Conservation (phyloP, 495 filamentous ascomycete genomes). For the Lentithecium fluviatile region DNA sequence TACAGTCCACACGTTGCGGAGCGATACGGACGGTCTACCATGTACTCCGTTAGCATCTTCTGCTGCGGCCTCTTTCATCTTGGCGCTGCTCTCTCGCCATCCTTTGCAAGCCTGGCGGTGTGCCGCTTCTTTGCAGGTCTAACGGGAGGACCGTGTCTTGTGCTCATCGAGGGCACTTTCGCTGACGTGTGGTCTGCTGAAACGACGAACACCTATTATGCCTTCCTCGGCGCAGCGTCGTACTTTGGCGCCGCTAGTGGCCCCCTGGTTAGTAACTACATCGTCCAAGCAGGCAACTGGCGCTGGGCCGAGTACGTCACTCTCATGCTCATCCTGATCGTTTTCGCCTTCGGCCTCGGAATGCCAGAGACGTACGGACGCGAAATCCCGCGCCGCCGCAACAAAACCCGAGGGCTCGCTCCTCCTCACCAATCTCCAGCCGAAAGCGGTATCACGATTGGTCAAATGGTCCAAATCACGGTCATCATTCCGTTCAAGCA, state of each 20-base stretch:
- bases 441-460: conserved; percentile 35
- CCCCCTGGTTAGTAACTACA: conserved; percentile 44
- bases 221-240: conserved; percentile 41
- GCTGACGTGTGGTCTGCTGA: conserved; percentile 47
- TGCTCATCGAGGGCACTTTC: conserved; percentile 50
- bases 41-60: conserved; percentile 42
- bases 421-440: conserved; percentile 23
- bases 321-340: conserved; percentile 39
- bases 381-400: conserved; percentile 44
- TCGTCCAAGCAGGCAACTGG: conserved; percentile 41
- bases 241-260: conserved; percentile 44
- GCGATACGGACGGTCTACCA: conserved; percentile 41
- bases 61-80: conserved; percentile 44
- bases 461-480: conserved; percentile 42
- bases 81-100: conserved; percentile 41
- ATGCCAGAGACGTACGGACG: conserved; percentile 48
- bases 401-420: conserved; percentile 32
- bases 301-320: conserved; percentile 47
- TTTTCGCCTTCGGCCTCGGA: conserved; percentile 42
- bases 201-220: conserved; percentile 42
- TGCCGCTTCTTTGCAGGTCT: conserved; percentile 49
- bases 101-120: conserved; percentile 40
- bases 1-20: conserved; percentile 46
- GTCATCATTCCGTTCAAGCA: conserved; percentile 43
- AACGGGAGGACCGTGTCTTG: conserved; percentile 47